Base-by-base conservation (phyloP, 192 early-diverging fungal species). In the Jimgerdemannia flammicorona region DNA sequence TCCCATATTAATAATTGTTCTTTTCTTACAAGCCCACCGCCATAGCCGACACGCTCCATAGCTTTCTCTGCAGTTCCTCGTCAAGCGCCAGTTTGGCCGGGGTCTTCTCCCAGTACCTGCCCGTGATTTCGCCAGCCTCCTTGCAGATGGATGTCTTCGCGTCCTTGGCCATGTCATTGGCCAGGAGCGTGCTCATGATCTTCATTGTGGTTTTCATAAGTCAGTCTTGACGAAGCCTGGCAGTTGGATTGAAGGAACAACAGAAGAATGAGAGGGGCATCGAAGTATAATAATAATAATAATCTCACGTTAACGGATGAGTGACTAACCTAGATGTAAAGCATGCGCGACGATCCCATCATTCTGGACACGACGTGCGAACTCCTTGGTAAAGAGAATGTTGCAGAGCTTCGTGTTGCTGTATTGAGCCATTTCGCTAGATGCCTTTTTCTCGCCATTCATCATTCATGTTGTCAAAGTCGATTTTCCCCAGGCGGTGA, bases 401-500 rank as follows among this genome's bases (percentile, higher is more conserved):
- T 64, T 59, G 43, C 40, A 44, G 44, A 72, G 49, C 64, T 72
- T 72, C 11, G 42, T 44, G 11, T 72, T 59, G 2, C 44, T 2
- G 44, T 72, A 72, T 14, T 75, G 44, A 3, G n/a, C 44, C 10
- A 43, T 44, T 41, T 19, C 3, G 3, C 42, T 6, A 2, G 3
- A 9, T 14, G 14, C 29, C 3, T 54, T 44, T 59, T 19, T 29
- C 29, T 29, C 29, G 29, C 8, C 10, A n/a, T 19, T 39, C 29
- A 73, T 44, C n/a, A 64, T 65, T 39, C 29, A 73, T 44, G 64
- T 73, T 64, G 17, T 4, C 19, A 4, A 65, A 73, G 19, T 73
- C 72, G 7, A 73, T 20, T 39, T 17, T 39, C 39, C 72, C 72
- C 18, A 10, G 1, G n/a, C 41, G 6, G 43, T 44, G 40, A 9